Evolutionary conservation across 805 yeast genomes (phyloP), one percentile per base, ranked within the genome.

Genomic region (Metschnikowia anglica): DNA sequence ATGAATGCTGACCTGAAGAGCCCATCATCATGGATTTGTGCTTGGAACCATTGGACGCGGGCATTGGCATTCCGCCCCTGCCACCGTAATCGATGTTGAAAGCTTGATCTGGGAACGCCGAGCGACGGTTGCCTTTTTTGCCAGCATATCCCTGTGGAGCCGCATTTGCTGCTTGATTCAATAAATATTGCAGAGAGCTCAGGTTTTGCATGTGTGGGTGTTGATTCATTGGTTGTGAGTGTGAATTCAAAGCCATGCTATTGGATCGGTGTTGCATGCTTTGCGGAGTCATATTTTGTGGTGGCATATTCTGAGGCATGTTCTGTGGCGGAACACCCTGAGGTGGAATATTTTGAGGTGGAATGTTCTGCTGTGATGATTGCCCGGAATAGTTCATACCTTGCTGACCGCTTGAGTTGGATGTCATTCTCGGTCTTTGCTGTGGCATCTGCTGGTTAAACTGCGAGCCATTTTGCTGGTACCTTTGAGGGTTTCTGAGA

Each of bases 41-140:
- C 40, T 48, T 52, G 20, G 41, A 38, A 10, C 46, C 47, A 18
- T 6, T 42, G n/a, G 49, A 45, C 9, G 43, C 29, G 6, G 69
- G 63, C 63, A 63, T 64, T 2, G 74, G 74, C 75, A 70, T 70
- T 6, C 75, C 75, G 16, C 73, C 75, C 51, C 74, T 59, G n/a
- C 73, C 74, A 11, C 74, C 74, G 59, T 67, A 60, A 53, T 70
- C 75, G 15, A 68, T 41, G 44, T 54, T 55, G n/a, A 63, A 65
- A 16, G 56, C 56, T 57, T 65, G 58, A 32, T 54, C 59, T 5
- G 68, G 64, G 48, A 60, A 62, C 6, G 56, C 65, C 0, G 73
- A 66, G 23, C 73, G 59, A 34, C 74, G 64, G 46, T 63, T 66
- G 23, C 41, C 53, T 39, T 59, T 60, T 51, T 65, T 66, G 20